These are phyloP conservation scores for Cladosporium sp. DNA, from an alignment of 2,329 filamentous ascomycete species.

Conservation along the genomic window DNA sequence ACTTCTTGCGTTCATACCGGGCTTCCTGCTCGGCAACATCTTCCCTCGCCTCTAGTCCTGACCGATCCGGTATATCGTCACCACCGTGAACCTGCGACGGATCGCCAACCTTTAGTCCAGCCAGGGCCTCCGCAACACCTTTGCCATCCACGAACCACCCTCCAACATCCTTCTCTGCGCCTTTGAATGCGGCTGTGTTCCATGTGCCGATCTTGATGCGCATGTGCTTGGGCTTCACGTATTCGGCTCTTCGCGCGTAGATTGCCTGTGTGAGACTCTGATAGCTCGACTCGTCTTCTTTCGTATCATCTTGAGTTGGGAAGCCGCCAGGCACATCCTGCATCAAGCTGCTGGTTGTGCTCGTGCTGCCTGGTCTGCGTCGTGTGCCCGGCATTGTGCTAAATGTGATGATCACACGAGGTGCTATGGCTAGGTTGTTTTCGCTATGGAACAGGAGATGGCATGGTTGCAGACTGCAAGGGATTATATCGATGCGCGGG, in stretches of 20 bases:
- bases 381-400: constrained; percentile 14
- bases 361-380: constrained; percentile 23
- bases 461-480: constrained; percentile 1
- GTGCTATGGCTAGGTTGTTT: not conserved
- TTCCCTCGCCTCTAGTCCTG: constrained; percentile 40
- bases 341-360: constrained; percentile 39
- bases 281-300: constrained; percentile 26
- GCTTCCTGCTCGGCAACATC: constrained; percentile 51
- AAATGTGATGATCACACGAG: not conserved
- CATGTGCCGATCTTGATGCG: constrained; percentile 89
- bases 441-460: not conserved
- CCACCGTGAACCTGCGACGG: constrained; percentile 21
- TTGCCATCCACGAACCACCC: constrained; percentile 84
- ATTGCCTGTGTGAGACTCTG: constrained; percentile 57
- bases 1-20: constrained; percentile 43
- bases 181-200: constrained; percentile 86
- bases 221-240: constrained; percentile 70
- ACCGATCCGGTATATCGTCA: constrained; percentile 22
- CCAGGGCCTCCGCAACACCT: constrained; percentile 65
- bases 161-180: constrained; percentile 82
- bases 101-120: constrained; percentile 48
- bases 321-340: constrained; percentile 53
- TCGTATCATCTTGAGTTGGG: constrained; percentile 32
- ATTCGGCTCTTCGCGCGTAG: constrained; percentile 74
- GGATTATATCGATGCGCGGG: not conserved